Base-by-base conservation (phyloP, 2,329 filamentous ascomycete species). In the Ophiosphaerella korrae region DNA sequence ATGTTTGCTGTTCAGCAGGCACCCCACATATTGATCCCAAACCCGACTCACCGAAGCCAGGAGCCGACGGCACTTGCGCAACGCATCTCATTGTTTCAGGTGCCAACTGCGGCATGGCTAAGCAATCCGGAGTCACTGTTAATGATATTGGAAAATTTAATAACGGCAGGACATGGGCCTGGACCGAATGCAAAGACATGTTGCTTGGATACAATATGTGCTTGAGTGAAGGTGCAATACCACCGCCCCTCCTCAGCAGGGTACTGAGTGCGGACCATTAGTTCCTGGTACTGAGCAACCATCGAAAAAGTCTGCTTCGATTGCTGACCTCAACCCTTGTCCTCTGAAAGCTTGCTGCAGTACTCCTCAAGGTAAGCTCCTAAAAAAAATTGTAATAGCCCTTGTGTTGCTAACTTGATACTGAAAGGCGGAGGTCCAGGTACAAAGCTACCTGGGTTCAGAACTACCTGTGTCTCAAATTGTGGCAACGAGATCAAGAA, bases 221-320 rank as follows among this genome's bases (percentile, higher is more conserved):
- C 49, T 55, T 80, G 0, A 77, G 75, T 49, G 53, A 58, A 0
- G 78, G 78, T 3, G 53, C 48, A 1, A 68, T 50, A 3, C 47
- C 56, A 0, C 71, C 80, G 63, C 79, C 78, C 64, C 72, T 1
- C 50, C 68, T 2, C 53, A 76, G 2, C 24, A 62, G 1, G 70
- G 73, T 38, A 73, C 75, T n/a, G 53, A 72, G 0, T 81, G 80
- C 56, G 80, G 81, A 0, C 80, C 80, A 1, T 69, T 75, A 38
- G 68, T 74, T 0, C 71, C 72, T 4, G 75, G 76, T 0, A 79
- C 55, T n/a, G n/a, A 40, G 23, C 23, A 21, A 23, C 42, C 33
- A 31, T 12, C 21, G 29, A 18, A 18, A 68, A 53, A 0, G 57
- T 64, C n/a, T 48, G 24, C 24, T 5, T 26, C 24, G 8, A 26